Evolutionary conservation across 352 stramenopile genomes (phyloP), one percentile per base, ranked within the genome.

Genomic region (Peronospora destructor): DNA sequence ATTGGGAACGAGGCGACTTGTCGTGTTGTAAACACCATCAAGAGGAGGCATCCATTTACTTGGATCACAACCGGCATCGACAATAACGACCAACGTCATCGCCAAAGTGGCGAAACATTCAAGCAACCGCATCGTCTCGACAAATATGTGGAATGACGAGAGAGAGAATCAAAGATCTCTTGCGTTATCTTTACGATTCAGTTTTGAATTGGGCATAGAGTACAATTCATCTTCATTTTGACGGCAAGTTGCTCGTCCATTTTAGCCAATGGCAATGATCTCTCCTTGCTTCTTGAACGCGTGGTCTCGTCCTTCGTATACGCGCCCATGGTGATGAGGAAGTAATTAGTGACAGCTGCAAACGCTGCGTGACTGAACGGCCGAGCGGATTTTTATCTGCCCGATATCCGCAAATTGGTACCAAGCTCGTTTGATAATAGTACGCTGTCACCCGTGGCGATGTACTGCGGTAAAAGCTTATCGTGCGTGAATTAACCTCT

Each of bases 1-100:
- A 43, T 70, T 55, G 4, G 59, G 50, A 26, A 59, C 64, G 9
- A 90, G 55, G 12, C 45, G 60, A 8, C 67, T 61, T 13, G 57
- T 57, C 1, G 81, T 92, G 49, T 88, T 66, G 73, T 92, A 92
- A n/a, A 72, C 53, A 37, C 61, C 76, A 50, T 86, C 71, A 7
- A 66, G 58, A 9, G 80, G 77, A 8, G 68, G 64, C 49, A 66
- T 77, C 77, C 77, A 89, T 60, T 84, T 84, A 58, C 48, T 76
- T 16, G 77, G 71, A 32, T 85, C 73, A 45, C 77, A 89, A 2
- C 10, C 0, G 17, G 17, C 19, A 6, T 10, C 36, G 12, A 29
- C 19, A 12, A 9, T 1, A 25, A 16, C 10, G 17, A 28, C 9
- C 11, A 16, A 28, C 36, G 36, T 29, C 2, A 26, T 26, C 23